A percentile compares a stretch with the other conserved stretches of the same genome.
Evolutionary conservation across 345 rosid genomes (phyloP).

Genomic region (Carallia pectinifolia): DNA sequence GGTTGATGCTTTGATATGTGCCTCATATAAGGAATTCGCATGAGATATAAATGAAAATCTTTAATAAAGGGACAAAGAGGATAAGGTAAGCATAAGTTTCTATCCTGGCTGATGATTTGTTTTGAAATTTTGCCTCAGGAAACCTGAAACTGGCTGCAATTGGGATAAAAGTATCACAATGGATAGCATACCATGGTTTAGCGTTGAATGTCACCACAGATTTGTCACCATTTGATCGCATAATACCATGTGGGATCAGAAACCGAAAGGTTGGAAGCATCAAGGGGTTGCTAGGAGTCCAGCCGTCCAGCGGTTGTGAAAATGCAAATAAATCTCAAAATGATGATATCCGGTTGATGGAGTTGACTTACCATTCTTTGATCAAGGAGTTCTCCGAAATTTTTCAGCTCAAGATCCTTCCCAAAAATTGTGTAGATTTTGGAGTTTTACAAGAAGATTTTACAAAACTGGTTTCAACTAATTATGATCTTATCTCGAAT

Average conservation of each 20-base stretch:
- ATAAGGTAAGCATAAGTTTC: background rate
- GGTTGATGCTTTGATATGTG: background rate
- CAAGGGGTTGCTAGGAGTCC: slow-evolving; percentile 36
- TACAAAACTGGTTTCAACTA: background rate
- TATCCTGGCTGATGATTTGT: slow-evolving; percentile 6
- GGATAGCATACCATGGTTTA: slow-evolving; percentile 79
- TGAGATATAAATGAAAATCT: too few species aligned
- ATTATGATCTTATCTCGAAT: background rate
- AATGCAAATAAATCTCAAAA: background rate
- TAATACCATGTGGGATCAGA: slow-evolving; percentile 77
- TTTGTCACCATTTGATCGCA: slow-evolving; percentile 61
- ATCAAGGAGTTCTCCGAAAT: slow-evolving; percentile 64
- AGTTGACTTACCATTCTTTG: slow-evolving; percentile 48
- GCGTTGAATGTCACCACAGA: slow-evolving; percentile 83
- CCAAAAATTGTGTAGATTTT: background rate
- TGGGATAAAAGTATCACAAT: slow-evolving; percentile 66
- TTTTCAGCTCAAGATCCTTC: slow-evolving; percentile 50
- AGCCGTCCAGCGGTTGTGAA: background rate
- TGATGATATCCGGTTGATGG: slow-evolving; percentile 40
- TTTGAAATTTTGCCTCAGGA: slow-evolving; percentile 39
- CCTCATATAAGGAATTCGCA: background rate
- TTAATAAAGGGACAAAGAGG: background rate
- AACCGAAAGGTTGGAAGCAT: slow-evolving; percentile 67
- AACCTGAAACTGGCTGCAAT: slow-evolving; percentile 74
- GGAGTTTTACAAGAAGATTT: background rate